Conservation (phyloP, 2,329 filamentous ascomycete species). For the Ceratocystis smalleyi region DNA sequence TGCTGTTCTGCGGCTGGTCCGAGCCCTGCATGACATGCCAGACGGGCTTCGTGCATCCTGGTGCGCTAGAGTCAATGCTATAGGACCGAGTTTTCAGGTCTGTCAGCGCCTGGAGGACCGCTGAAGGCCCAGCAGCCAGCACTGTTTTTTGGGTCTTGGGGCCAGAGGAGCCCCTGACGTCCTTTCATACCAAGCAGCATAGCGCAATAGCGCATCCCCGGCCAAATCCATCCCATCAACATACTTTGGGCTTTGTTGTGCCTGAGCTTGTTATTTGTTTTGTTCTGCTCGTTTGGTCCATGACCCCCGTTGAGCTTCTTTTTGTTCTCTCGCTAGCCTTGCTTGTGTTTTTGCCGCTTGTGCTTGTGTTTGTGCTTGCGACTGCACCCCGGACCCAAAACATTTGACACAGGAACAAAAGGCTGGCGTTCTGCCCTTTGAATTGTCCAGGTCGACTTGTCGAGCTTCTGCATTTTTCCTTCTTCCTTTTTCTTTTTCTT, state of each 20-base stretch:
- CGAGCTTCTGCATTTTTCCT: conserved; percentile 3
- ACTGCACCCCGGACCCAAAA: conserved; percentile 7
- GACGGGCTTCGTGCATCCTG: not conserved
- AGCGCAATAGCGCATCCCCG: not conserved
- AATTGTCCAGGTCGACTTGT: not conserved
- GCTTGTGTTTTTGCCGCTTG: not conserved
- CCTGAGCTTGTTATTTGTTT: not conserved
- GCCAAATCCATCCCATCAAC: not conserved
- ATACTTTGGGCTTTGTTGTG: not conserved
- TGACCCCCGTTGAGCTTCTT: not conserved
- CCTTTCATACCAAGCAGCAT: not conserved
- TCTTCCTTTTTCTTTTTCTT: conserved; percentile 4
- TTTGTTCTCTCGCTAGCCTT: not conserved
- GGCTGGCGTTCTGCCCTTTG: conserved; percentile 21
- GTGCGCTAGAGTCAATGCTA: not conserved
- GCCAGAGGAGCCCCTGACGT: not conserved
- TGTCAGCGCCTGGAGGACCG: no score
- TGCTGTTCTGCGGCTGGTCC: not conserved
- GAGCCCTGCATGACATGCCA: not conserved
- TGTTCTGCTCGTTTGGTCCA: not conserved
- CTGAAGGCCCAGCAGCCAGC: not conserved
- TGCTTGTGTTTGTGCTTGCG: not conserved
- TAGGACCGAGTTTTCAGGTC: not conserved
- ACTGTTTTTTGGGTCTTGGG: not conserved
- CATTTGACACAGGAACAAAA: conserved; percentile 22